Evolutionary conservation across 2,329 filamentous ascomycete species (phyloP).

Genomic region (Colletotrichum cereale): DNA sequence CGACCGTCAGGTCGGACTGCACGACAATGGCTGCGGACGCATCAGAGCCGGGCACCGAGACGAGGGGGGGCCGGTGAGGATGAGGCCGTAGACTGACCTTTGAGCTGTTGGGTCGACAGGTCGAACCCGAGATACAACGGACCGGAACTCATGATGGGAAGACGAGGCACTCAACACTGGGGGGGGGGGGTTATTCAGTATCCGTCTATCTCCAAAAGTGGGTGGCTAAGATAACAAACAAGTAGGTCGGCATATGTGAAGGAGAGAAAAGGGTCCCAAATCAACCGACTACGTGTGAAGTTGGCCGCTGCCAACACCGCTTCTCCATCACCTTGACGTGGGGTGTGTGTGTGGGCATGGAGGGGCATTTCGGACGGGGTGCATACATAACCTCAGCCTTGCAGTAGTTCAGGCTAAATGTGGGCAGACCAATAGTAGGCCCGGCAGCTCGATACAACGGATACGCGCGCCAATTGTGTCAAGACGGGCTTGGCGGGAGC

Average conservation of each 20-base stretch:
- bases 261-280: conserved; percentile 1
- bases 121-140: conserved; percentile 93
- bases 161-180: neutral
- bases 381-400: conserved; percentile 35
- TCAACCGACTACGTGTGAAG: conserved; percentile 18
- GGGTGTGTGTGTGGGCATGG: conserved; percentile 34
- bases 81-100: conserved; percentile 67
- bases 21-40: conserved; percentile 78
- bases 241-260: neutral
- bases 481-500: conserved; percentile 29
- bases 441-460: conserved; percentile 1
- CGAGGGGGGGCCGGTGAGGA: neutral
- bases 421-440: conserved; percentile 24
- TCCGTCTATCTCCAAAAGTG: conserved; percentile 11
- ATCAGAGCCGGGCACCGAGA: conserved; percentile 13
- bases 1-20: conserved; percentile 82
- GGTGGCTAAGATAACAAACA: neutral
- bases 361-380: conserved; percentile 37
- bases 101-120: conserved; percentile 95
- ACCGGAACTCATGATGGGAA: conserved; percentile 46
- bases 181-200: conserved; percentile 13
- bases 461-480: conserved; percentile 38
- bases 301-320: conserved; percentile 21
- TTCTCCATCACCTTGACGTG: conserved; percentile 39
- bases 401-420: conserved; percentile 39